These are phyloP conservation scores for Lactarius hatsudake DNA, from an alignment of 768 basidiomycete species.

Conservation along the genomic window DNA sequence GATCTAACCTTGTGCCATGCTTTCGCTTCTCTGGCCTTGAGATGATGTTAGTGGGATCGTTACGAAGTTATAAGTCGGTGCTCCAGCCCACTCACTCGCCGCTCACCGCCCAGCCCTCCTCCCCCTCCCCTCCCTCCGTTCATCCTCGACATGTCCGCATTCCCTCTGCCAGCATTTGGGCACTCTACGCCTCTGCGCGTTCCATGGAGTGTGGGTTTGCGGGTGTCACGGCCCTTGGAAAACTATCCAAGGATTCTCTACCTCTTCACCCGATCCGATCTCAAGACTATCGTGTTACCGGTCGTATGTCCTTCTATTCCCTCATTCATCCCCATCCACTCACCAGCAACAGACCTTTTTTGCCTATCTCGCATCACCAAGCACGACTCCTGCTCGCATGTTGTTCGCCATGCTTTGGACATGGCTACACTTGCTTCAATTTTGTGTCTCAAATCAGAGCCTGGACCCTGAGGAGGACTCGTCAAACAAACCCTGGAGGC, in stretches of 20 bases:
- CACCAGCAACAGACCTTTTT: conserved; percentile 13
- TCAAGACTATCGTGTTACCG: conserved; percentile 23
- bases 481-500: conserved; percentile 31
- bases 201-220: background rate
- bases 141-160: background rate
- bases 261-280: conserved; percentile 21
- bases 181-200: background rate
- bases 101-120: background rate
- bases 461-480: conserved; percentile 31
- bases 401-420: conserved; percentile 27
- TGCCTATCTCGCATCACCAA: conserved; percentile 14
- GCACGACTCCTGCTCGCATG: background rate
- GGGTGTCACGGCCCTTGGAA: conserved; percentile 1
- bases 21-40: background rate
- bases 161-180: background rate
- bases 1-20: background rate
- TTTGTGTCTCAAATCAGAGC: conserved; percentile 32
- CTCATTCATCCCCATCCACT: background rate
- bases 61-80: conserved; percentile 1
- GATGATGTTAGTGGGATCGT: background rate
- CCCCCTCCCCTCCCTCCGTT: background rate
- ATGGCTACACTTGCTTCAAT: conserved; percentile 35
- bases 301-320: background rate
- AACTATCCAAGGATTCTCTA: conserved; percentile 13
- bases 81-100: background rate